Evolutionary conservation across 306 rosid species (phyloP), one percentile per base, ranked within the genome.

Genomic region (Citrullus mucosospermus): DNA sequence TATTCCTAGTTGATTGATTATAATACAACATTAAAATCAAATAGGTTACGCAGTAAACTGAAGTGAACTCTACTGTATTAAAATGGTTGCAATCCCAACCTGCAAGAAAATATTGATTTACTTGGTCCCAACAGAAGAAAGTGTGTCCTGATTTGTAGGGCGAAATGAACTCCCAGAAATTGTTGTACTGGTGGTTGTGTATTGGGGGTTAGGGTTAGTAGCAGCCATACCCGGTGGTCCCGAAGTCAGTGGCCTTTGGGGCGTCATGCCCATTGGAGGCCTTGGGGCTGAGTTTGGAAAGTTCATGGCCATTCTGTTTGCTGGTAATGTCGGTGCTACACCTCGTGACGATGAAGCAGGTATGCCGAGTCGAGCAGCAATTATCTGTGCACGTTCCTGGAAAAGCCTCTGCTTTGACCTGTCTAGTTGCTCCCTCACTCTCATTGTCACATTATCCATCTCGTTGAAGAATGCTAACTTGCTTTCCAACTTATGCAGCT

Each of bases 321-420:
- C 53, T 46, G 93, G 88, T 74, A 89, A 25, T 6, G 88, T 77
- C 62, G 93, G 82, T 4, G 93, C 87, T 66, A 80, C 79, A 46
- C 81, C 89, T 83, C 93, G 88, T 62, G 96, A 88, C 5, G 97
- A 81, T 30, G 93, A 88, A 77, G 89, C 82, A 22, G 93, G 91
- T 75, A 90, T 2, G 72, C 97, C 97, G 39, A 91, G 91, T 75
- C 91, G 88, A 66, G 96, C 85, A 39, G 97, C 91, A 76, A 93
- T 93, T 74, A 93, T 91, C 85, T 88, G 78, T 25, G 96, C 96
- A 71, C 98, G 91, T 74, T 93, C 98, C 79, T 93, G 98, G 88
- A 86, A 93, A 62, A 93, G 97, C 85, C 87, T 90, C 80, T 90
- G 97, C 78, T 96, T 90, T 74, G 96, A 88, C 79, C 97, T 84